Base-by-base conservation (phyloP, 169 alveolate genomes). In the Cryptosporidium parvum region DNA sequence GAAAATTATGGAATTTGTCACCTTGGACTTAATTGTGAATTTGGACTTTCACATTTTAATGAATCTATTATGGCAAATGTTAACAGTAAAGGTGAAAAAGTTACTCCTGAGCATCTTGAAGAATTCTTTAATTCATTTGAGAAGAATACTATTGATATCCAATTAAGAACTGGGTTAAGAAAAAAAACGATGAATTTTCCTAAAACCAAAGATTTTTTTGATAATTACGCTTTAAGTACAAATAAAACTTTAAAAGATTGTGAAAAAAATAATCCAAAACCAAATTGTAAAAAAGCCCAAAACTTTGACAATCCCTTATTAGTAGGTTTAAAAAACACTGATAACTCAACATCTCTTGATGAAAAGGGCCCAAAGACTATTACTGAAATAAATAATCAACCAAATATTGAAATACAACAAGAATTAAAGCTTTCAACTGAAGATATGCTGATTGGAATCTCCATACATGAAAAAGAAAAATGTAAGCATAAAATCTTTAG, bases 1-100 rank as follows among this genome's bases (percentile, higher is more conserved):
- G 69, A 62, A 31, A 80, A 62, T 3, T 80, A 80, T 65, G 87
- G 87, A 58, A 29, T 80, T 8, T 80, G 87, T 31, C 56, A 80
- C 26, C 26, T 62, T 16, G 87, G 87, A 10, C 65, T 80, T 2
- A 80, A 80, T 51, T 80, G 87, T 62, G 75, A 62, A 48, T 80
- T 61, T 62, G 58, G 62, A 10, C 67, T 80, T 33, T n/a, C 42
- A 10, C 87, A 80, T 14, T 80, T 59, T 44, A 53, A 48, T 61
- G 67, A 80, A 39, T 42, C 61, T 8, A 26, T n/a, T 12, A 80
- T 62, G 73, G 29, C 45, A 65, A 80, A 80, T 42, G 33, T 80
- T 21, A 80, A 80, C 31, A 44, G 51, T 35, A 62, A 59, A 6
- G 87, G 87, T 42, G 87, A 80, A 80, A 65, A 44, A 44, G 87